Conservation (phyloP, 371 early-diverging fungal species). For the Saksenaea vasiformis region DNA sequence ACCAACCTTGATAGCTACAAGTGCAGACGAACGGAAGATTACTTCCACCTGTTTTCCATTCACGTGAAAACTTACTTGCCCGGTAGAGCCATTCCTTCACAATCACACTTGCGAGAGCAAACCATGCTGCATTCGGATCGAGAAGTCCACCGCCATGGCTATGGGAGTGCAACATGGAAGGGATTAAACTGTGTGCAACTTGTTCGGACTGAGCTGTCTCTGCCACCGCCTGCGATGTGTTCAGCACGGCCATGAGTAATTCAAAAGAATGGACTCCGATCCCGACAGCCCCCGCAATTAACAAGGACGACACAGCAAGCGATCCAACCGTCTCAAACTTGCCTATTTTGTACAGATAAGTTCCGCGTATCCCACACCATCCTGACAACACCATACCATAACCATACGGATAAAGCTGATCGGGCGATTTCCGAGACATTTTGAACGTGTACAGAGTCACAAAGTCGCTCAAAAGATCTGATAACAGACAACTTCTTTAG, state of each 20-base stretch:
- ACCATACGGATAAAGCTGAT: conserved; percentile 63
- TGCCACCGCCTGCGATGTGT: conserved; percentile 25
- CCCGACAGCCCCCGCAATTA: conserved; percentile 63
- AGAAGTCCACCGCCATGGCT: conserved; percentile 39
- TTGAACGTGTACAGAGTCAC: conserved; percentile 72
- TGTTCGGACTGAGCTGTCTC: conserved; percentile 11
- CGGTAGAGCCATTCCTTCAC: conserved; percentile 69
- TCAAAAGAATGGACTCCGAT: conserved; percentile 71
- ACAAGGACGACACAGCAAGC: conserved; percentile 61
- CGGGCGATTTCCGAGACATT: conserved; percentile 64
- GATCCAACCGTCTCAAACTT: conserved; percentile 74
- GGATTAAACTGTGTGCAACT: not conserved
- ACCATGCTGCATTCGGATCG: conserved; percentile 75
- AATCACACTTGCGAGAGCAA: conserved; percentile 64
- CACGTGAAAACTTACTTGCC: conserved; percentile 43
- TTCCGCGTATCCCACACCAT: not conserved
- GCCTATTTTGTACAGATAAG: conserved; percentile 34
- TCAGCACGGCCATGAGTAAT: conserved; percentile 36
- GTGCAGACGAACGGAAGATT: not conserved
- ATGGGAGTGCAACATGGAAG: conserved; percentile 26
- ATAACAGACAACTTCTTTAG: not conserved
- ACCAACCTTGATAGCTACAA: conserved; percentile 70
- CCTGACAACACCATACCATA: conserved; percentile 46
- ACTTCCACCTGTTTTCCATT: not conserved
- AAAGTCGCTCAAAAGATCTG: conserved; percentile 69